Conservation (phyloP, 352 stramenopile genomes). For the Aphanomyces cochlioides region DNA sequence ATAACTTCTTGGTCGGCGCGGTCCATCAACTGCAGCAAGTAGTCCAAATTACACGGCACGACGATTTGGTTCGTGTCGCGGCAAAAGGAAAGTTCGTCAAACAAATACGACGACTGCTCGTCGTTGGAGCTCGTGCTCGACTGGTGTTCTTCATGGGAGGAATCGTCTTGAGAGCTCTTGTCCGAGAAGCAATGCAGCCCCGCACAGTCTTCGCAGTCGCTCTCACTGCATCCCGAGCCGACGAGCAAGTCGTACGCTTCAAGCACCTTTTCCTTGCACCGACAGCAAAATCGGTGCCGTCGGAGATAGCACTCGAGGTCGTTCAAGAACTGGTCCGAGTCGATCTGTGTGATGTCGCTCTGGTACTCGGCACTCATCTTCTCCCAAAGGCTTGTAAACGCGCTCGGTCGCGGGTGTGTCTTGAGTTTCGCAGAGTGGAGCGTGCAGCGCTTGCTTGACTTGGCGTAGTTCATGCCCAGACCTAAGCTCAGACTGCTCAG, state of each 20-base stretch:
- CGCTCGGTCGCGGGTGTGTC: constrained; percentile 59
- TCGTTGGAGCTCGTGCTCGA: constrained; percentile 54
- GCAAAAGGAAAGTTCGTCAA: constrained; percentile 81
- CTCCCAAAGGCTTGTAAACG: constrained; percentile 74
- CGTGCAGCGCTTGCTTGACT: constrained; percentile 45
- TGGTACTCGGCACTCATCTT: constrained; percentile 76
- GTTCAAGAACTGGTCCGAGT: constrained; percentile 83
- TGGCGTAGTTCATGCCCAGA: constrained; percentile 28
- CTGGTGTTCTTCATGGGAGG: constrained; percentile 26
- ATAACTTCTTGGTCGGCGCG: constrained; percentile 80
- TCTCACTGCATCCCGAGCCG: constrained; percentile 76
- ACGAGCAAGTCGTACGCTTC: constrained; percentile 85
- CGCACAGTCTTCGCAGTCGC: constrained; percentile 82
- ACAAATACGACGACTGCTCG: constrained; percentile 77
- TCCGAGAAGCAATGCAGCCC: constrained; percentile 56
- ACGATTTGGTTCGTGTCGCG: constrained; percentile 77
- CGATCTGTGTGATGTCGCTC: constrained; percentile 76
- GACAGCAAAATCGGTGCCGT: constrained; percentile 82
- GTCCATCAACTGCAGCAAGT: constrained; percentile 80
- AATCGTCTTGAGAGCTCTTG: constrained; percentile 27
- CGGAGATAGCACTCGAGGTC: constrained; percentile 81
- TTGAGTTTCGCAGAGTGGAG: constrained; percentile 75
- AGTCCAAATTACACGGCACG: constrained; percentile 81
- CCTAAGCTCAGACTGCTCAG: constrained; percentile 25
- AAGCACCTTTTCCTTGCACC: constrained; percentile 85